These are phyloP conservation scores for Naganishia cerealis DNA, from an alignment of 1,284 basidiomycete genomes.

Conservation along the genomic window DNA sequence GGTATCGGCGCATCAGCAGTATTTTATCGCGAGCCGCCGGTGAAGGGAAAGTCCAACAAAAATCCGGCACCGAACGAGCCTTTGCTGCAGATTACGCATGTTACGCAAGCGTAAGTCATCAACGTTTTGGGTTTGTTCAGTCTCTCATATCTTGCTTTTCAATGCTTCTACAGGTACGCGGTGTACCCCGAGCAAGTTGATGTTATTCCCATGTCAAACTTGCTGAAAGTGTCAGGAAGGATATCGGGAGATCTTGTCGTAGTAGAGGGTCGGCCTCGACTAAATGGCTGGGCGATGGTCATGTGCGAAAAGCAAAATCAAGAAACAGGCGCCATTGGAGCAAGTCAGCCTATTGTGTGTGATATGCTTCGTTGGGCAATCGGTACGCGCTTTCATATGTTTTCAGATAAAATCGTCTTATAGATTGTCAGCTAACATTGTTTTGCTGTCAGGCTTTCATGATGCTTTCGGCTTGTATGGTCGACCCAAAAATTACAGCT, in stretches of 20 bases:
- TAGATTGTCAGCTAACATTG: constrained; percentile 28
- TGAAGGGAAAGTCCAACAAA: constrained; percentile 41
- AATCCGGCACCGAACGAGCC: constrained; percentile 37
- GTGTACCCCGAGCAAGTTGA: constrained; percentile 95
- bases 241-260: constrained; percentile 72
- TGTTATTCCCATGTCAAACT: constrained; percentile 76
- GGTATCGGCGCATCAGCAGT: constrained; percentile 45
- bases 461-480: constrained; percentile 86
- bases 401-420: constrained; percentile 6
- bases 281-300: constrained; percentile 78
- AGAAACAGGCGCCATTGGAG: constrained; percentile 41
- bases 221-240: constrained; percentile 82
- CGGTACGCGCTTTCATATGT: constrained; percentile 57
- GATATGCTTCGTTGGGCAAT: constrained; percentile 96
- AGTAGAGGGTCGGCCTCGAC: constrained; percentile 55
- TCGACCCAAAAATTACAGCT: constrained; percentile 72
- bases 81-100: constrained; percentile 49
- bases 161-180: constrained; percentile 60
- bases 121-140: neutral
- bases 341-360: constrained; percentile 49
- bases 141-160: too few species aligned
- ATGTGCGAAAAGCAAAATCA: constrained; percentile 73
- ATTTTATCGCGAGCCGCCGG: constrained; percentile 48
- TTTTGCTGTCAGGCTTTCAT: constrained; percentile 63
- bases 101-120: constrained; percentile 49